Base-by-base conservation (phyloP, 345 rosid species). In the Kernera saxatilis region DNA sequence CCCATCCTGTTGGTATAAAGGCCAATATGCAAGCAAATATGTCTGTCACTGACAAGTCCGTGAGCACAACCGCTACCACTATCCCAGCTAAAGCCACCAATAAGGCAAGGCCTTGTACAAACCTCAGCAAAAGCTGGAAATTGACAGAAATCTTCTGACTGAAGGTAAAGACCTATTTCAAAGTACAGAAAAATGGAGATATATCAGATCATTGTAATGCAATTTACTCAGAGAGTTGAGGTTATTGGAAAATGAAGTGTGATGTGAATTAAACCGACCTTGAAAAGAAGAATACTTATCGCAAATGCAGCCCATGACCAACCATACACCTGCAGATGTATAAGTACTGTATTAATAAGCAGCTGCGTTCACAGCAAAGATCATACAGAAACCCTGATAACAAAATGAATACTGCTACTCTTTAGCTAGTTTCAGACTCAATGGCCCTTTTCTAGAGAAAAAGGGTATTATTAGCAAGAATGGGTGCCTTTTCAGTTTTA, bases 1-100 rank as follows among this genome's bases (percentile, higher is more conserved):
- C 97, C 99, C 99, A 94, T 58, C 96, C 97, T 13, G 99, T 94
- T 25, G 99, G 95, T 46, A 89, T 48, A 69, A 94, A 94, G 54
- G 97, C 99, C 71, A 91, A 71, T 53, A 91, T 63, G 81, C 83
- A 73, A 64, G 99, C 97, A 65, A 94, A 85, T 72, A 94, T 64
- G 69, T 94, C 99, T 3, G 84, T 13, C 36, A 94, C 71, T 18
- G 96, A 64, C 64, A 94, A 71, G 0, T 26, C 0, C 3, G 95
- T 83, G 7, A 83, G 19, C 5, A 61, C 84, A 44, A 89, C 80
- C 5, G 99, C 96, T 69, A 80, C 85, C 3, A 73, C 73, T 53
- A 94, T 37, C 74, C 95, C 97, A 54, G 95, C 95, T 58, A 89
- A 69, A 8, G 86, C 93, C 82, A 94, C 1, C 80, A 94, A 41